These are phyloP conservation scores for Colletotrichum viniferum DNA, from an alignment of 2,329 filamentous ascomycete species.

Conservation along the genomic window DNA sequence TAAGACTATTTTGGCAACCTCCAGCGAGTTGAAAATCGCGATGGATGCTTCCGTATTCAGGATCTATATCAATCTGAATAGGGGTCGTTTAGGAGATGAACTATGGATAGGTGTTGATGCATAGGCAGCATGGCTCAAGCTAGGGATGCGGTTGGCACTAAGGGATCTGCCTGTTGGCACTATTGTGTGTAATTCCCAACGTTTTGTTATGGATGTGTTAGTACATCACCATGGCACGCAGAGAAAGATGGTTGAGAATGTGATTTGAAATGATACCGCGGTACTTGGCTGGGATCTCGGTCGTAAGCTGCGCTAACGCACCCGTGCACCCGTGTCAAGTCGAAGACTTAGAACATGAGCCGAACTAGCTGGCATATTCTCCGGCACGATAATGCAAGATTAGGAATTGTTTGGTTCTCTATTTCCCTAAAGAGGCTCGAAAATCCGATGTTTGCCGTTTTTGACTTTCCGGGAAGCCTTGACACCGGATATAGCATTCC, in stretches of 20 bases:
- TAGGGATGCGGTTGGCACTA: neutral
- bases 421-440: neutral
- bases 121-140: neutral
- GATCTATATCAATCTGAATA: neutral
- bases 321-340: neutral
- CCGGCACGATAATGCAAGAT: neutral
- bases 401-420: neutral
- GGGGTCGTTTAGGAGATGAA: neutral
- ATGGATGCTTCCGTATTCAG: neutral
- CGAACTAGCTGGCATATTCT: neutral
- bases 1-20: neutral
- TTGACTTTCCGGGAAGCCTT: neutral
- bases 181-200: rapidly evolving
- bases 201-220: rapidly evolving
- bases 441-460: neutral
- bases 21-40: neutral
- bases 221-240: rapidly evolving
- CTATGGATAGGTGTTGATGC: neutral
- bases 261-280: neutral
- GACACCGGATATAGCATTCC: neutral
- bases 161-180: rapidly evolving
- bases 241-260: neutral
- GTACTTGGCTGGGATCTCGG: neutral
- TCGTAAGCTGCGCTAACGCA: neutral
- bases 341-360: neutral